Evolutionary conservation across 2,329 filamentous ascomycete genomes (phyloP).

Genomic region (Penicillium glabrum): DNA sequence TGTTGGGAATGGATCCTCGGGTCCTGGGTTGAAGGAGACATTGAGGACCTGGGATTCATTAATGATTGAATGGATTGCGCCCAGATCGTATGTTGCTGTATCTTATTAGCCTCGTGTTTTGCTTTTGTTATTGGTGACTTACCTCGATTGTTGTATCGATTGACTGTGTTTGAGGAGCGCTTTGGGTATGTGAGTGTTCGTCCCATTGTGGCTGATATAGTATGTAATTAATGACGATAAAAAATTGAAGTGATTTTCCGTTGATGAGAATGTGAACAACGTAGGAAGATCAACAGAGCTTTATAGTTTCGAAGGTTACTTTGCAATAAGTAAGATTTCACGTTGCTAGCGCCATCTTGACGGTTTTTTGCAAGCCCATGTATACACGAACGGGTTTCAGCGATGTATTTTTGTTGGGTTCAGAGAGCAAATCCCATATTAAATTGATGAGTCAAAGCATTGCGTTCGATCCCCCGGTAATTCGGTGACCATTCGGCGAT

Average conservation of each 20-base stretch:
- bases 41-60: slow-evolving; percentile 74
- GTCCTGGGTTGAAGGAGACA: slow-evolving; percentile 69
- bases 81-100: slow-evolving; percentile 68
- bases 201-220: slow-evolving; percentile 33
- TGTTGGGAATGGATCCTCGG: slow-evolving; percentile 68
- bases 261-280: background rate
- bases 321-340: background rate
- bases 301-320: background rate
- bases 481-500: background rate
- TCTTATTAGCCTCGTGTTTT: background rate
- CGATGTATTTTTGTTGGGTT: background rate
- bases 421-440: background rate
- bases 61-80: slow-evolving; percentile 72
- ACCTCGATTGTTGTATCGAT: slow-evolving; percentile 66
- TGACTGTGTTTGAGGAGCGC: slow-evolving; percentile 63
- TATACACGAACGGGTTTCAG: background rate
- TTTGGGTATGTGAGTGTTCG: slow-evolving; percentile 60
- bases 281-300: background rate
- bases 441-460: background rate
- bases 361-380: background rate
- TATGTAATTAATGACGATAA: background rate
- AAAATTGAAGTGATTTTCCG: background rate
- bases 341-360: background rate
- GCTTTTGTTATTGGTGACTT: slow-evolving; percentile 12
- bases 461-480: background rate